Evolutionary conservation across 129 eudicot species (phyloP), one percentile per base, ranked within the genome.

Genomic region (Chrysanthemum makinoi): DNA sequence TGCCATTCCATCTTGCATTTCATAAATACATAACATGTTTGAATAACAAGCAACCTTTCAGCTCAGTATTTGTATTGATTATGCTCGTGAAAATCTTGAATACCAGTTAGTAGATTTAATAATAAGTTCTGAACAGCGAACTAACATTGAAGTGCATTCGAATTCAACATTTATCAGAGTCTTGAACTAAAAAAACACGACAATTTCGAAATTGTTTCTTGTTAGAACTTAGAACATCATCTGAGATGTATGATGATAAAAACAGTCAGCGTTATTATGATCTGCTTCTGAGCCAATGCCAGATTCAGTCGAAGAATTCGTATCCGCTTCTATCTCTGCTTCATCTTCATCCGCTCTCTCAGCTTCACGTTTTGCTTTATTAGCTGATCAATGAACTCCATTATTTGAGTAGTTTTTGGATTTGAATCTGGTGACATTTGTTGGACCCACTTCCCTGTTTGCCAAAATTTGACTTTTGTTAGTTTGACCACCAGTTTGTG

Each of bases 1-100:
- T 43, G 64, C 59, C 56, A 6, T 12, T 66, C 35, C 58, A 65
- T 77, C 50, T 15, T 70, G 48, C 79, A 56, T 75, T 77, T 60
- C 61, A 64, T 77, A 53, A 70, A 62, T 35, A 70, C 15, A 64
- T 62, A 33, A 51, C 66, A 52, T 77, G 30, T 62, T 54, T 68
- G 76, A 77, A 77, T 69, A 69, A 69, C 75, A 52, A 61, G 46
- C 64, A 70, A 43, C 47, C 59, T 58, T 76, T 58, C 10, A 16
- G 11, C 12, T 10, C 46, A 10, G 53, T 33, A 28, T 47, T 5
- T 66, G 43, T 43, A 16, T 35, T 56, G 28, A n/a, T 66, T 35
- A 65, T 74, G 44, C 65, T 74, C 19, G 54, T 17, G 16, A 47
- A 26, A 52, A 62, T 69, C 33, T 77, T 20, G 57, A 22, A 15